Percentiles rank a stretch among this genome's conserved stretches.
Conservation (phyloP, 1,284 basidiomycete species). For the Heterobasidion annosum region DNA sequence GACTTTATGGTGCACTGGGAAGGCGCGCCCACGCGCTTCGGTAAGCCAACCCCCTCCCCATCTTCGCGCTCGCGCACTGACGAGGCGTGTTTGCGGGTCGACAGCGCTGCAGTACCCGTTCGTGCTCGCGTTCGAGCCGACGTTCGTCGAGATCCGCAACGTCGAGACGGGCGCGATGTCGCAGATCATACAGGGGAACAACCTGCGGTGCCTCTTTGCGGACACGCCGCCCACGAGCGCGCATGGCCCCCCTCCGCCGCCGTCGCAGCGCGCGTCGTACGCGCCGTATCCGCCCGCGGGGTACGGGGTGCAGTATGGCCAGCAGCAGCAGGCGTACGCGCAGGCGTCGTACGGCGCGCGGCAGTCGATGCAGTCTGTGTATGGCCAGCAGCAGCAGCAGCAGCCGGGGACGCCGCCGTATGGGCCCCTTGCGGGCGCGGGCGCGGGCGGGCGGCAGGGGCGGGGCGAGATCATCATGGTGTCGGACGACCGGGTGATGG, state of each 20-base stretch:
- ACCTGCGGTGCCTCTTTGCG: slow-evolving; percentile 85
- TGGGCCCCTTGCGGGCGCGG: not conserved
- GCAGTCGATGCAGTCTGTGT: slow-evolving; percentile 27
- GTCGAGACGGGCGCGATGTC: slow-evolving; percentile 89
- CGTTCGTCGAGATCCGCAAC: slow-evolving; percentile 94
- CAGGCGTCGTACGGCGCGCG: slow-evolving; percentile 17
- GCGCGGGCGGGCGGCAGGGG: slow-evolving; percentile 23
- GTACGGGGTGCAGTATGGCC: slow-evolving; percentile 26
- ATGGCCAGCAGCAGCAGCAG: slow-evolving; percentile 16
- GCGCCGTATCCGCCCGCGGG: slow-evolving; percentile 12
- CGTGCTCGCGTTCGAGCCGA: slow-evolving; percentile 94
- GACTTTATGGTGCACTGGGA: slow-evolving; percentile 98
- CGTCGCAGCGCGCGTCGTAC: slow-evolving; percentile 13
- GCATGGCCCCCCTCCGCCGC: slow-evolving; percentile 23
- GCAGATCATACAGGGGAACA: slow-evolving; percentile 92
- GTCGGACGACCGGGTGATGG: slow-evolving; percentile 71
- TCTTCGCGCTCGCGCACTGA: not conserved
- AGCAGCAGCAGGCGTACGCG: slow-evolving; percentile 22
- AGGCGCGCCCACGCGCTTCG: slow-evolving; percentile 88
- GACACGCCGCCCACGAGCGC: slow-evolving; percentile 87
- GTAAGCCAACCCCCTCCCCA: slow-evolving; percentile 42
- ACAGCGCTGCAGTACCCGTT: slow-evolving; percentile 94
- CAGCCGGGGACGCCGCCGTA: not conserved
- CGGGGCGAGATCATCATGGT: slow-evolving; percentile 76
- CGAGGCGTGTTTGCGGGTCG: not conserved